These are phyloP conservation scores for Xylariaceae sp. DNA, from an alignment of 2,329 filamentous ascomycete species.

Conservation along the genomic window DNA sequence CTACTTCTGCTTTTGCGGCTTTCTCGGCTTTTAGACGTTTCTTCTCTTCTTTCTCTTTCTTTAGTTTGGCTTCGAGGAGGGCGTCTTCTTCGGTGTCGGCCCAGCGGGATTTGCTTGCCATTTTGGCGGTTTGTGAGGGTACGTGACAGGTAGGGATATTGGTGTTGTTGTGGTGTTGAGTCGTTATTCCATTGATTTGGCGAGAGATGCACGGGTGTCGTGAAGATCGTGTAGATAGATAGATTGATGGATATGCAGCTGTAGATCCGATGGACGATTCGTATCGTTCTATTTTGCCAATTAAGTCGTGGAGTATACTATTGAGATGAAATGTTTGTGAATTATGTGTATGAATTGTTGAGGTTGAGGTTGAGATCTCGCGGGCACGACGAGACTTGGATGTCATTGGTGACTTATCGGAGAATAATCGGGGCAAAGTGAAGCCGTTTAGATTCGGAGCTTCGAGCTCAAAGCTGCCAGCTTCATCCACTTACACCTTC, in stretches of 20 bases:
- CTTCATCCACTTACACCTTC: slow-evolving; percentile 1
- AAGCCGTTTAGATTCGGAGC: slow-evolving; percentile 19
- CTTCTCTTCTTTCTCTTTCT: slow-evolving; percentile 83
- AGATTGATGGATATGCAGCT: neutral
- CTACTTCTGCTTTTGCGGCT: slow-evolving; percentile 62
- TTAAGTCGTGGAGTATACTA: neutral
- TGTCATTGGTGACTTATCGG: slow-evolving; percentile 8
- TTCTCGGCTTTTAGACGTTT: slow-evolving; percentile 78
- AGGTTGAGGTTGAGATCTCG: neutral
- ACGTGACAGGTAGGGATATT: slow-evolving; percentile 4
- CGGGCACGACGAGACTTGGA: neutral
- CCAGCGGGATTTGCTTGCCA: slow-evolving; percentile 78
- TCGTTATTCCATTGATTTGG: slow-evolving; percentile 1
- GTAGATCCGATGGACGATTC: neutral
- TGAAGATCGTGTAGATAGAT: neutral
- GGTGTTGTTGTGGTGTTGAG: slow-evolving; percentile 9
- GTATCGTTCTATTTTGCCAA: neutral
- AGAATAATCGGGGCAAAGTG: slow-evolving; percentile 25
- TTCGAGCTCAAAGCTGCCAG: neutral
- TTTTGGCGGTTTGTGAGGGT: slow-evolving; percentile 30
- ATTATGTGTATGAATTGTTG: neutral
- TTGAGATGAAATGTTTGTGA: neutral
- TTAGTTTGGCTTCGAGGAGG: slow-evolving; percentile 64
- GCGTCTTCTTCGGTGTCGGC: slow-evolving; percentile 77
- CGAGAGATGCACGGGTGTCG: neutral